Evolutionary conservation across 176 grass and related monocot genomes (phyloP).

Genomic region (Oryza coarctata): DNA sequence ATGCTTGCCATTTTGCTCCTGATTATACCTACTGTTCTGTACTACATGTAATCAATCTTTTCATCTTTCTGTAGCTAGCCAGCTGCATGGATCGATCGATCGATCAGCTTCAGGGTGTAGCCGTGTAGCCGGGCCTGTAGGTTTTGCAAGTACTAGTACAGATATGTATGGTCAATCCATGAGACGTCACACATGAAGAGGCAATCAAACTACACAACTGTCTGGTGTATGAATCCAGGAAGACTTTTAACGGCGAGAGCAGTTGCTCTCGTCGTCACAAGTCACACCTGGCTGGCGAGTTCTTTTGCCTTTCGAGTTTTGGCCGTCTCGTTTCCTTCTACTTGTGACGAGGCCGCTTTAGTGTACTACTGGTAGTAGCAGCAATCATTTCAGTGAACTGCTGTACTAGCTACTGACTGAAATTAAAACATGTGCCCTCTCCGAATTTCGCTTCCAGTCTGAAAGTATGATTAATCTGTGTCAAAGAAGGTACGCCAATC

Average conservation of each 20-base stretch:
- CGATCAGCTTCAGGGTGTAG: neutral
- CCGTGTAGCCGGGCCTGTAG: neutral
- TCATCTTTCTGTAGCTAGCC: neutral
- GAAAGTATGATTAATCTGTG: neutral
- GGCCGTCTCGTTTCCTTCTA: constrained; percentile 24
- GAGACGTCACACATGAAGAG: neutral
- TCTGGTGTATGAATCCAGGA: constrained; percentile 25
- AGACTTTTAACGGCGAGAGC: constrained; percentile 27
- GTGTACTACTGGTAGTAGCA: neutral
- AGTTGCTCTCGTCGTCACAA: neutral
- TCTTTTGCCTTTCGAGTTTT: constrained; percentile 27
- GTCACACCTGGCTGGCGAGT: no score
- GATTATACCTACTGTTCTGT: neutral
- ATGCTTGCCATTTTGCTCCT: constrained; percentile 26
- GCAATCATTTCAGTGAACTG: constrained; percentile 31
- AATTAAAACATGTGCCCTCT: neutral
- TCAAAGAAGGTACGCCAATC: neutral
- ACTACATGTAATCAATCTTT: neutral
- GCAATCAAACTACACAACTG: constrained; percentile 28
- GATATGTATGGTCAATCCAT: constrained; percentile 20
- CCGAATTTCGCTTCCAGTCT: neutral
- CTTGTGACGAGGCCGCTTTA: constrained; percentile 39
- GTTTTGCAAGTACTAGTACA: neutral
- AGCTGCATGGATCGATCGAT: neutral
- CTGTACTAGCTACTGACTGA: neutral